A percentile compares a stretch with the other conserved stretches of the same genome.
These are phyloP conservation scores for Phytophthora idaei DNA, from an alignment of 352 stramenopile genomes.

Conservation along the genomic window DNA sequence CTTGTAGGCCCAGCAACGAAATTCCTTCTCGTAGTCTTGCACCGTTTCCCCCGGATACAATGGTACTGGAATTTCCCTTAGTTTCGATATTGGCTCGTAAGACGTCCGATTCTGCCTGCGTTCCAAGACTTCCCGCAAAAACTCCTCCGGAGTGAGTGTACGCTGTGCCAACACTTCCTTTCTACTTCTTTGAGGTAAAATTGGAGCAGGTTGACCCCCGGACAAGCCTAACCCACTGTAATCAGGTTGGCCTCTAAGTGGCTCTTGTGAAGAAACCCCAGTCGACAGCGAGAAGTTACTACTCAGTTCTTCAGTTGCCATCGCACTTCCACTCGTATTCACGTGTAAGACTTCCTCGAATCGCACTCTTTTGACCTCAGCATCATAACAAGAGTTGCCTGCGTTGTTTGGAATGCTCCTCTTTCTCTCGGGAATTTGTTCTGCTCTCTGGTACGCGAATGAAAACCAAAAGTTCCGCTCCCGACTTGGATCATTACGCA, in stretches of 20 bases:
- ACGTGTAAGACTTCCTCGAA: not conserved
- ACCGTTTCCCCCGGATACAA: constrained; percentile 1
- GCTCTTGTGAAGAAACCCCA: not conserved
- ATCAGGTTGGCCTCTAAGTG: not conserved
- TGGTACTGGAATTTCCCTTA: constrained; percentile 1
- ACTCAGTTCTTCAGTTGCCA: not conserved
- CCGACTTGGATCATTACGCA: not conserved
- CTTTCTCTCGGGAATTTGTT: not conserved
- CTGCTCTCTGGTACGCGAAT: constrained; percentile 8
- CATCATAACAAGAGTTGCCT: not conserved
- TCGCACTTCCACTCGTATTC: not conserved
- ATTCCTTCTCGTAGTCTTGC: not conserved
- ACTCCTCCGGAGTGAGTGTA: not conserved
- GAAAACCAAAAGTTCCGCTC: constrained; percentile 21
- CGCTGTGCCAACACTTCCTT: constrained; percentile 2
- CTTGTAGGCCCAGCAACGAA: constrained; percentile 5
- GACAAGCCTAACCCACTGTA: not conserved
- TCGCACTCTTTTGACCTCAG: not conserved
- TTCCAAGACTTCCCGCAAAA: not conserved
- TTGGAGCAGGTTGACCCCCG: not conserved
- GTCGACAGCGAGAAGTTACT: not conserved
- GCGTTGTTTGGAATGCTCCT: not conserved
- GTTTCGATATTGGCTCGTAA: not conserved
- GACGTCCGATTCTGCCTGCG: not conserved
- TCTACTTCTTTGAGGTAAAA: not conserved